Evolutionary conservation across 768 basidiomycete species (phyloP), one percentile per base, ranked within the genome.

Genomic region (Serendipita sp.): DNA sequence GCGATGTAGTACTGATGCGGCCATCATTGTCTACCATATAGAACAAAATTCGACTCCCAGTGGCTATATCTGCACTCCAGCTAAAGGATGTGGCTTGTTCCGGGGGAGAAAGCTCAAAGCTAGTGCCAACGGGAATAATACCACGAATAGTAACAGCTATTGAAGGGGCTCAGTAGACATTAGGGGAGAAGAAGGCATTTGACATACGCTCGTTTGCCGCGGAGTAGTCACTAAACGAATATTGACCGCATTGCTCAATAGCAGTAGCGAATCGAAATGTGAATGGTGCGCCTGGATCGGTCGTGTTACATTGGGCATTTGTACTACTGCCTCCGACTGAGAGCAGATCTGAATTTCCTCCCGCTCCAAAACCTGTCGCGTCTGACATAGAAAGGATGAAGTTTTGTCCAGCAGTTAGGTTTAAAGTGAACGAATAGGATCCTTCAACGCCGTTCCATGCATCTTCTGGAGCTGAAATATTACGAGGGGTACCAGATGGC

Each of bases 361-460:
- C 88, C 8, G 83, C 76, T 47, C 75, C 86, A 70, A 85, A 88
- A 0, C 86, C 86, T 32, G 79, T 80, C 16, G 82, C 76, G 70
- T 90, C 88, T 32, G 85, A 89, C 84, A 90, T 85, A 41, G 81
- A 78, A 18, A 85, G 65, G 11, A 88, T 60, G 56, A 88, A 75
- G 63, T 75, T 71, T 16, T 76, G 70, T 34, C 69, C 73, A 7
- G 75, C 69, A 11, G 71, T 35, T 52, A 84, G 73, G 2, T 77
- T 76, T 11, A 88, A 67, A 0, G 56, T 48, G 66, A 73, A 51
- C 11, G 77, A 73, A 70, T 77, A 87, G 0, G 79, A 78, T 60
- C 85, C 85, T 66, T 77, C 66, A 56, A 80, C 80, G 75, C 80
- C 76, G 70, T 63, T 78, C 70, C 80, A 83, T 3, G 83, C 78